A percentile compares a stretch with the other conserved stretches of the same genome.
Conservation (phyloP, 2,329 filamentous ascomycete species). For the Hypoxylon sp. region DNA sequence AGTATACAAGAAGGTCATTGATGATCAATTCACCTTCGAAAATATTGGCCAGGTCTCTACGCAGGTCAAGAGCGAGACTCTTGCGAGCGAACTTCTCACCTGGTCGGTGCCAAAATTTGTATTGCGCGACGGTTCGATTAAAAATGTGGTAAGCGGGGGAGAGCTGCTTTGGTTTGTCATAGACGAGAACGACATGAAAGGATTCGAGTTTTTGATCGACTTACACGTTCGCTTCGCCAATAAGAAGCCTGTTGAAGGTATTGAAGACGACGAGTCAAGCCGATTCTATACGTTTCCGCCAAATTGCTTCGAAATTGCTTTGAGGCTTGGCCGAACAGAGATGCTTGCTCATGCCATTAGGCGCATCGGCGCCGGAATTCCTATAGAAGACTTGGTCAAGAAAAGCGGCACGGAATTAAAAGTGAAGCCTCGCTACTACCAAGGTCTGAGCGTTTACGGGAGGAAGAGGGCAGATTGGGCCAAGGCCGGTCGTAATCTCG, state of each 20-base stretch:
- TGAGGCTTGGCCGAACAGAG: conserved; percentile 65
- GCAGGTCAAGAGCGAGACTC: conserved; percentile 75
- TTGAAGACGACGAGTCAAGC: conserved; percentile 54
- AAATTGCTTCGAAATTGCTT: conserved; percentile 60
- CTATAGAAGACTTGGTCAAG: conserved; percentile 76
- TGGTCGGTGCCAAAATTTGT: conserved; percentile 57
- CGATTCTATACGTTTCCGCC: conserved; percentile 59
- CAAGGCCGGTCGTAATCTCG: conserved; percentile 67
- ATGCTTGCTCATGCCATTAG: conserved; percentile 76
- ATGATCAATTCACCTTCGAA: conserved; percentile 81
- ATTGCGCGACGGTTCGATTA: conserved; percentile 51
- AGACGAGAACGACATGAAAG: conserved; percentile 65
- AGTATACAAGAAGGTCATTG: conserved; percentile 69
- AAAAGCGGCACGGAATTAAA: conserved; percentile 74
- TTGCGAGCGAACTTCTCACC: conserved; percentile 68
- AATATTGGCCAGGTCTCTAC: conserved; percentile 78
- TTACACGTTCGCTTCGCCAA: conserved; percentile 63
- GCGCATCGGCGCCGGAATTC: conserved; percentile 76
- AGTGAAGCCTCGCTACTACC: conserved; percentile 79
- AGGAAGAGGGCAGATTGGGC: conserved; percentile 77
- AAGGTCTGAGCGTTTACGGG: conserved; percentile 77
- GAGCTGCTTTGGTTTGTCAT: conserved; percentile 64
- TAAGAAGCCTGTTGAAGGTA: conserved; percentile 54
- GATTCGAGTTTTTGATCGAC: conserved; percentile 72
- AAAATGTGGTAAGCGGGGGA: conserved; percentile 43